A percentile compares a stretch with the other conserved stretches of the same genome.
phyloP scores from a whole-genome alignment of 2,329 filamentous ascomycete species.

The Colletotrichum simmondsii region DNA sequence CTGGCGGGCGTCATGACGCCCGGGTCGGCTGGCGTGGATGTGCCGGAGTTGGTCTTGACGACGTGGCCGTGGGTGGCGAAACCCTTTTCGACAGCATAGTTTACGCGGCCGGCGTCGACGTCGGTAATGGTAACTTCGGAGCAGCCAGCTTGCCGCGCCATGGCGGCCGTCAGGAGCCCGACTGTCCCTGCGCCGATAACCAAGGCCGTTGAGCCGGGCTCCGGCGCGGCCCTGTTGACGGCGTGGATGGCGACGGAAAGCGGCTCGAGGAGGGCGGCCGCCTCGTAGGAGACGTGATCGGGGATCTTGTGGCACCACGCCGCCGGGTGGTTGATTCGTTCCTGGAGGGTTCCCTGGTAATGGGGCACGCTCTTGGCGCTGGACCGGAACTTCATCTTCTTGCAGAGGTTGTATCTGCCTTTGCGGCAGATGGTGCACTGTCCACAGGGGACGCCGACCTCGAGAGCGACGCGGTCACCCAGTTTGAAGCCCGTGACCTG shows the following conservation, averaged over 20 bases:
- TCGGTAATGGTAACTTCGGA: constrained; percentile 70
- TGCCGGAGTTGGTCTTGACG: constrained; percentile 55
- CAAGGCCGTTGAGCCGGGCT: constrained; percentile 66
- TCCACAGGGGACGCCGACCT: constrained; percentile 66
- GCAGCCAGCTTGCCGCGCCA: constrained; percentile 70
- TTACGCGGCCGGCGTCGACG: constrained; percentile 67
- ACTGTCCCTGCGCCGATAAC: constrained; percentile 74
- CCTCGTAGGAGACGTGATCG: constrained; percentile 66
- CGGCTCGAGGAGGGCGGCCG: constrained; percentile 70
- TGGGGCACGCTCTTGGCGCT: constrained; percentile 73
- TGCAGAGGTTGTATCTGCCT: constrained; percentile 71
- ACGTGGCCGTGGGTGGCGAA: constrained; percentile 71
- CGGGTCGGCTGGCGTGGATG: constrained; percentile 56
- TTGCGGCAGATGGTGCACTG: constrained; percentile 61
- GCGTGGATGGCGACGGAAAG: constrained; percentile 72
- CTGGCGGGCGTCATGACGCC: constrained; percentile 56
- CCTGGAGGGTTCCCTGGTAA: constrained; percentile 71
- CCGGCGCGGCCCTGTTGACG: constrained; percentile 63
- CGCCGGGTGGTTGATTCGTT: constrained; percentile 71
- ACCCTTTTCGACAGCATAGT: constrained; percentile 67
- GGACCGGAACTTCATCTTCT: constrained; percentile 70
- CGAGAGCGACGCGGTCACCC: constrained; percentile 69
- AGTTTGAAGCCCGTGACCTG: constrained; percentile 62
- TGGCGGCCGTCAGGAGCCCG: constrained; percentile 70
- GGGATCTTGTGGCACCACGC: constrained; percentile 74